Evolutionary conservation across 148 eudicot species (phyloP).

Genomic region (Camellia granthamiana): DNA sequence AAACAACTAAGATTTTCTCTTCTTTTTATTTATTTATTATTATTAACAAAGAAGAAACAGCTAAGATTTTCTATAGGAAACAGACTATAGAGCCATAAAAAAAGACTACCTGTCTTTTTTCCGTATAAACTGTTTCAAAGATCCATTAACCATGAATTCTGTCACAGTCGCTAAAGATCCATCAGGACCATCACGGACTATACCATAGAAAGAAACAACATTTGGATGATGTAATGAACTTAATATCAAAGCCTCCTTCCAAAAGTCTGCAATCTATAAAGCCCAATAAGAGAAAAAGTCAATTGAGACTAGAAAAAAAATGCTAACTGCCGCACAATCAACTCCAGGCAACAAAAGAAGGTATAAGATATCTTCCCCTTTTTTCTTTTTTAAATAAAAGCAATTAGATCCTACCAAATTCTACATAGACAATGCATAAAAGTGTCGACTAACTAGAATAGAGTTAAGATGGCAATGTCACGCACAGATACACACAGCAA

Average conservation of each 20-base stretch:
- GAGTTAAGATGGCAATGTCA: too few relatives aligned
- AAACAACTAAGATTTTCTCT: not conserved
- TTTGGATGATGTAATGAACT: conserved; percentile 97
- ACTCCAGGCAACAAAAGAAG: not conserved
- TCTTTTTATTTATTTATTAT: too few relatives aligned
- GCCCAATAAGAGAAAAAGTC: conserved; percentile 4
- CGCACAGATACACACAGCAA: too few relatives aligned
- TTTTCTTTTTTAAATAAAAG: not conserved
- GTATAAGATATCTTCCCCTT: not conserved
- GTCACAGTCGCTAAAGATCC: conserved; percentile 95
- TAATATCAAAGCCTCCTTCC: conserved; percentile 93
- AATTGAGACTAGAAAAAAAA: conserved; percentile 3
- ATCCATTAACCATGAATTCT: conserved; percentile 95
- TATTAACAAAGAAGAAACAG: not conserved
- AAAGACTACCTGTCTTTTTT: conserved; percentile 78
- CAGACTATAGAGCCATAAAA: not conserved
- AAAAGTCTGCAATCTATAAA: conserved; percentile 85
- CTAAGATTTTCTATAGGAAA: not conserved
- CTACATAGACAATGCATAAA: not conserved
- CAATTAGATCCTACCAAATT: not conserved
- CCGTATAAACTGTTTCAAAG: conserved; percentile 82
- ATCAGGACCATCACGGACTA: conserved; percentile 97
- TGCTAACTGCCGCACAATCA: not conserved
- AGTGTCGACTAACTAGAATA: not conserved
- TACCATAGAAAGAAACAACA: conserved; percentile 94